Evolutionary conservation across 805 yeast genomes (phyloP).

Genomic region (Pichia rugopelliculosa): DNA sequence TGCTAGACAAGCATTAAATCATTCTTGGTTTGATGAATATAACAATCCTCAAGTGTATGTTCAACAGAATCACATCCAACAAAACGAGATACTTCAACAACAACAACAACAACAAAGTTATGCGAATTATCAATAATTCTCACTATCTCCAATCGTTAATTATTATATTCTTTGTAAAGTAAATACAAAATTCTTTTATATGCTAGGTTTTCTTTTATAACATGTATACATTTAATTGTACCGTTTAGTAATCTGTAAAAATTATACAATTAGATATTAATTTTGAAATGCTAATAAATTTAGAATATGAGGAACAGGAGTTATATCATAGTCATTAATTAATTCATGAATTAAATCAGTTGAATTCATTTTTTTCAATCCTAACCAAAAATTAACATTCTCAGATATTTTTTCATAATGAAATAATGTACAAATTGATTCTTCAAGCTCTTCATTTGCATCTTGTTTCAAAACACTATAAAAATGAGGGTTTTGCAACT

Average conservation of each 20-base stretch:
- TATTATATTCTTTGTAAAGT: not conserved
- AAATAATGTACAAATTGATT: conserved; percentile 4
- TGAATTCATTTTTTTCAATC: not conserved
- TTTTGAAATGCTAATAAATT: conserved; percentile 3
- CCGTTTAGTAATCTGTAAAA: not conserved
- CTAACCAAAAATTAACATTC: conserved; percentile 4
- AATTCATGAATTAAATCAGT: conserved; percentile 4
- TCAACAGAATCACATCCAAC: conserved; percentile 7
- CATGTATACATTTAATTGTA: not conserved
- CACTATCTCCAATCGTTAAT: not conserved
- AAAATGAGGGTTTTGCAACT: conserved; percentile 4
- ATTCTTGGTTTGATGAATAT: conserved; percentile 79
- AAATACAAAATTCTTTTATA: not conserved
- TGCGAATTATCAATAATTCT: not conserved
- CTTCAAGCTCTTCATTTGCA: conserved; percentile 7
- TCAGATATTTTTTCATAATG: not conserved
- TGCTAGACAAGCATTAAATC: conserved; percentile 55
- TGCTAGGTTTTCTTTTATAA: not conserved
- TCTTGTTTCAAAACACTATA: conserved; percentile 1
- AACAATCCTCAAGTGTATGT: conserved; percentile 23
- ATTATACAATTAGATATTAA: not conserved
- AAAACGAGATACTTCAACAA: conserved; percentile 6
- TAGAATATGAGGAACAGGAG: conserved; percentile 1
- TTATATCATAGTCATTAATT: not conserved
- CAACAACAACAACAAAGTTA: conserved; percentile 7